Conservation (phyloP, 116 monocot species). For the Posidonia oceanica region DNA sequence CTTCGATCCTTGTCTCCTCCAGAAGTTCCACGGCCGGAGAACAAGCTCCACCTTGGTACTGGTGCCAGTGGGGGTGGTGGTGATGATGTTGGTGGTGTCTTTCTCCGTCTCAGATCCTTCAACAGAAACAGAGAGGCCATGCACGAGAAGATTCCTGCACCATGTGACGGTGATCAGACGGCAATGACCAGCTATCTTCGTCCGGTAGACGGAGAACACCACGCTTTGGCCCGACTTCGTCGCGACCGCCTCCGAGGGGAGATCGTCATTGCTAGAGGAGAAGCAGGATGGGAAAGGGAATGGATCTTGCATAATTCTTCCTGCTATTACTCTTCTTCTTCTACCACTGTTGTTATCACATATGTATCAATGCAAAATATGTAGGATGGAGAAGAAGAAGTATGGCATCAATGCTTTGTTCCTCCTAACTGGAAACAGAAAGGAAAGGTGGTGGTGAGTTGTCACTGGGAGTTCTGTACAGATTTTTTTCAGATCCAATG, state of each 20-base stretch:
- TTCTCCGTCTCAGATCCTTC: conserved; percentile 5
- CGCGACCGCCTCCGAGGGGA: conserved; percentile 9
- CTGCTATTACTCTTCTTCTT: not conserved
- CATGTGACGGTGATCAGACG: conserved; percentile 56
- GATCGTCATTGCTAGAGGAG: conserved; percentile 14
- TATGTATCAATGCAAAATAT: no score
- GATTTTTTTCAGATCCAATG: no score
- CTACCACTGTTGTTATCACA: not conserved
- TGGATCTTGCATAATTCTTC: conserved; percentile 11
- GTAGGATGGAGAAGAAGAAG: not conserved
- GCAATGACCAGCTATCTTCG: conserved; percentile 43
- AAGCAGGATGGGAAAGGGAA: conserved; percentile 38
- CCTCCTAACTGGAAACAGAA: conserved; percentile 6
- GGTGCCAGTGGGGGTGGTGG: not conserved
- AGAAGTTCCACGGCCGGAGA: conserved; percentile 74
- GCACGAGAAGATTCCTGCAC: conserved; percentile 54
- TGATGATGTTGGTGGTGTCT: not conserved
- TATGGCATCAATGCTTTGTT: not conserved
- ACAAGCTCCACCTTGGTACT: conserved; percentile 37
- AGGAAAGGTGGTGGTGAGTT: not conserved
- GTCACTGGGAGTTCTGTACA: not conserved
- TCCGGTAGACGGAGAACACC: conserved; percentile 38
- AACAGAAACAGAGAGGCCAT: conserved; percentile 47
- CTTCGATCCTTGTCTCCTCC: conserved; percentile 55
- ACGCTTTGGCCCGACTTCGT: conserved; percentile 42